Percentiles rank a stretch among this genome's conserved stretches.
Evolutionary conservation across 106 monocot species (phyloP).

Genomic region (Phalaenopsis equestris): DNA sequence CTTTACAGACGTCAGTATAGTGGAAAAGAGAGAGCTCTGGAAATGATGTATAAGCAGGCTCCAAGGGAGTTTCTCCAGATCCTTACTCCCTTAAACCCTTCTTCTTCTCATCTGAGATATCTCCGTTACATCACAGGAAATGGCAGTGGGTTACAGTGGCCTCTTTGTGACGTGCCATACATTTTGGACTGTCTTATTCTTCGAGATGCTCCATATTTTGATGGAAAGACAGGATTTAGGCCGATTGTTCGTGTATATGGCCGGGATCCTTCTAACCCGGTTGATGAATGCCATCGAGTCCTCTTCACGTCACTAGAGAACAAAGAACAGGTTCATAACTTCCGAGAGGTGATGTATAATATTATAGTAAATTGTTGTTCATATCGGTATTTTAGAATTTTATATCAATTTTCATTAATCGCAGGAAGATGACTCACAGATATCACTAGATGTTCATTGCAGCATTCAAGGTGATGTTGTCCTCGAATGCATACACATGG

Average conservation of each 20-base stretch:
- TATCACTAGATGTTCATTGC: slow-evolving; percentile 70
- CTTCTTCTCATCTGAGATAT: slow-evolving; percentile 85
- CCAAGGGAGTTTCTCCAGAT: slow-evolving; percentile 60
- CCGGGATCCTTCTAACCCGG: slow-evolving; percentile 41
- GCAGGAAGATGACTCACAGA: slow-evolving; percentile 50
- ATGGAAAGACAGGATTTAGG: slow-evolving; percentile 51
- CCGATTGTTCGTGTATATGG: slow-evolving; percentile 81
- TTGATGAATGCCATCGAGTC: slow-evolving; percentile 39
- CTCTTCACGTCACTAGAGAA: slow-evolving; percentile 58
- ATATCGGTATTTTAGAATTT: not conserved
- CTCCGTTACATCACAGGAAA: slow-evolving; percentile 63
- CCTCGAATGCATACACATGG: slow-evolving; percentile 74
- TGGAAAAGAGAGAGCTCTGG: slow-evolving; percentile 74
- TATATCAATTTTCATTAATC: slow-evolving; percentile 21
- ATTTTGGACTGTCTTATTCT: slow-evolving; percentile 62
- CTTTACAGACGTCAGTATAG: slow-evolving; percentile 78
- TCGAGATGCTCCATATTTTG: slow-evolving; percentile 51
- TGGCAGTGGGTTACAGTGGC: slow-evolving; percentile 32
- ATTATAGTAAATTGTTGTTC: not conserved
- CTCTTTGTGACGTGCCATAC: slow-evolving; percentile 33
- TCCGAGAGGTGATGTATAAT: slow-evolving; percentile 46
- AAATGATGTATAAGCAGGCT: slow-evolving; percentile 89
- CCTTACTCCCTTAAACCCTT: slow-evolving; percentile 55
- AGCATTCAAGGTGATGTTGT: slow-evolving; percentile 92
- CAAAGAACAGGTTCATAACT: slow-evolving; percentile 41